Base-by-base conservation (phyloP, 257 asterid genomes). In the Nicotiana tabacum region DNA sequence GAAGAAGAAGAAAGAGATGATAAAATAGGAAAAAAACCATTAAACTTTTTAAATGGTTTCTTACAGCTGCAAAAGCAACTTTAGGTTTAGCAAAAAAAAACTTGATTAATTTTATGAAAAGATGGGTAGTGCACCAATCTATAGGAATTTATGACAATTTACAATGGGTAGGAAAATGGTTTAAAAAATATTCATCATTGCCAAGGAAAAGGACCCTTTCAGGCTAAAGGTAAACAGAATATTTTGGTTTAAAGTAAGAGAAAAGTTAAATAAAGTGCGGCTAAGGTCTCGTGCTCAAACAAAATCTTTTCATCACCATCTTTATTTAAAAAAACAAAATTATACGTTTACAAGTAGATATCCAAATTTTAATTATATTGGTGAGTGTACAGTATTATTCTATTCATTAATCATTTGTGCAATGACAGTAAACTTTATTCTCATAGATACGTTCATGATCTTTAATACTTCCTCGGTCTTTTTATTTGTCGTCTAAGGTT, bases 41-140 rank as follows among this genome's bases (percentile, higher is more conserved):
- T 4, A 57, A 5, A 5, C 62, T 57, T 17, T 5, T 57, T 57
- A 57, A 57, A 57, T 18, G 29, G 27, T 18, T 78, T 78, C 53
- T 78, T 78, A 11, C 30, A 5, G 82, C 67, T 78, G 66, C 72
- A 60, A 78, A 78, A 78, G 72, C 43, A 9, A 21, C 60, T 60
- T 61, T 78, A 16, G 55, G 30, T 18, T 37, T 18, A 21, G 24
- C 24, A 21, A 21, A 21, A 21, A 21, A 21, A 21, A 21, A 21
- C 0, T 21, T 21, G 24, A 21, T 21, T 21, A 21, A 21, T 78
- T 8, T 65, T 30, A 16, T 48, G 1, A 51, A 30, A 65, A 81
- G 48, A 39, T 37, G 83, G 16, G 64, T 43, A 57, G 30, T 64
- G 62, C 62, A 51, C 77, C 66, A 48, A 81, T 66, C 77, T 4